Conservation (phyloP, 192 early-diverging fungal species). For the Spinellus fusiger region DNA sequence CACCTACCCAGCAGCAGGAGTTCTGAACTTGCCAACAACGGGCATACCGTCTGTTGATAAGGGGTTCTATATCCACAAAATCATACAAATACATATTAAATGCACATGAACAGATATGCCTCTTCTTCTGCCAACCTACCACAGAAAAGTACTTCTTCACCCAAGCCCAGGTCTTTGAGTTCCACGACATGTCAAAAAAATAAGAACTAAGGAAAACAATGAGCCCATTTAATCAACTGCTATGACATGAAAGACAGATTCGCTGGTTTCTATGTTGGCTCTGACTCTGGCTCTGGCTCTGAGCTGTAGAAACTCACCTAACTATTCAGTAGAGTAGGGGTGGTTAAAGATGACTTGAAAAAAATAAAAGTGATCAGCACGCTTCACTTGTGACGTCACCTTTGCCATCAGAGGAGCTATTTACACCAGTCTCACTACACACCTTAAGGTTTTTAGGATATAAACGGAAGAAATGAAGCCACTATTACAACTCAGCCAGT, state of each 20-base stretch:
- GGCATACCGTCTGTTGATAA: constrained; percentile 64
- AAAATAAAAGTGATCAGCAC: too few relatives aligned
- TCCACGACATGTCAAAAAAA: constrained; percentile 27
- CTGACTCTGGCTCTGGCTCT: too few relatives aligned
- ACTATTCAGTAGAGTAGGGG: neutral
- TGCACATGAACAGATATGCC: neutral
- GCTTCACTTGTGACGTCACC: neutral
- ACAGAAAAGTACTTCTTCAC: constrained; percentile 41
- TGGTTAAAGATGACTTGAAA: neutral
- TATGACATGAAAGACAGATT: neutral
- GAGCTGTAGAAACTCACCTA: neutral
- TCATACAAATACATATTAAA: neutral
- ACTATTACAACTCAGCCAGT: too few relatives aligned
- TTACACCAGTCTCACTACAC: too few relatives aligned
- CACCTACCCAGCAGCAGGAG: constrained; percentile 54
- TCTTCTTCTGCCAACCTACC: constrained; percentile 18
- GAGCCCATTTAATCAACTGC: too few relatives aligned
- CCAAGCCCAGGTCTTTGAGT: constrained; percentile 35
- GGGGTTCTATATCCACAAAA: constrained; percentile 55
- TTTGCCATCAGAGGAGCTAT: too few relatives aligned
- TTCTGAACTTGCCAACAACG: constrained; percentile 60
- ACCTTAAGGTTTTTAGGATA: too few relatives aligned
- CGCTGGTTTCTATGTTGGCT: neutral
- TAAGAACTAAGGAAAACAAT: neutral
- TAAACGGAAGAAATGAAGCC: too few relatives aligned